Percentiles rank a stretch among this genome's conserved stretches.
phyloP scores from a whole-genome alignment of 495 filamentous ascomycete species.

The Aspergillus bertholletiae region DNA sequence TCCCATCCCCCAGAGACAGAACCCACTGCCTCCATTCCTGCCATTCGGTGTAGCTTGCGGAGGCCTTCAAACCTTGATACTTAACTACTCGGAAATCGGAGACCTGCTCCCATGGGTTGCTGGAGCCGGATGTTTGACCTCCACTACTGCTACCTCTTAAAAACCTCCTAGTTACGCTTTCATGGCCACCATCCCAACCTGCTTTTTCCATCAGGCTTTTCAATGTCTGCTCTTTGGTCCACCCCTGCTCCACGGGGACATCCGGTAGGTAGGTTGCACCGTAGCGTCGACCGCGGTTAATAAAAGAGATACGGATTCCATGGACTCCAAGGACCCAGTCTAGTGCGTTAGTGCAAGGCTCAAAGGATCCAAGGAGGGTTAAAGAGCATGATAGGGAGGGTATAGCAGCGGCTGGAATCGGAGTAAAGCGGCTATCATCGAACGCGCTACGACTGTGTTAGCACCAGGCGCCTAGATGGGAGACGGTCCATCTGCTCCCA shows the following conservation, averaged over 20 bases:
- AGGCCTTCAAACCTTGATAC: conserved; percentile 77
- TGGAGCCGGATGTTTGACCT: conserved; percentile 8
- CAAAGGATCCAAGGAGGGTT: conserved; percentile 74
- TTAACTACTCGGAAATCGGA: conserved; percentile 66
- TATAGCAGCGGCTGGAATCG: conserved; percentile 66
- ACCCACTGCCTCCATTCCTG: conserved; percentile 76
- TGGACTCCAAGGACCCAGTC: conserved; percentile 87
- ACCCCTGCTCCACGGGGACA: conserved; percentile 87
- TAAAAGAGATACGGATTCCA: conserved; percentile 75
- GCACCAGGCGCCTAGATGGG: neutral
- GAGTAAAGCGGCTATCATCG: conserved; percentile 79
- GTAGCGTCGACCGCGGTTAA: conserved; percentile 57
- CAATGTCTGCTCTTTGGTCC: conserved; percentile 91
- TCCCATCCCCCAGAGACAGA: conserved; percentile 36
- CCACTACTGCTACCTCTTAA: conserved; percentile 25
- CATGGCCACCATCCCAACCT: conserved; percentile 59
- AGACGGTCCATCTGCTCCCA: neutral
- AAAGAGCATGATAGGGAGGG: conserved; percentile 64
- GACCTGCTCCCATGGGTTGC: conserved; percentile 65
- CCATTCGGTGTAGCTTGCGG: conserved; percentile 67
- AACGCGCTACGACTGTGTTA: conserved; percentile 58
- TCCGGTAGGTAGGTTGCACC: conserved; percentile 87
- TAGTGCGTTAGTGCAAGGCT: conserved; percentile 65
- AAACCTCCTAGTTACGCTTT: conserved; percentile 49
- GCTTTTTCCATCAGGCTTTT: conserved; percentile 91